A percentile compares a stretch with the other conserved stretches of the same genome.
Evolutionary conservation across 345 rosid genomes (phyloP).

Genomic region (Boechera divaricarpa): DNA sequence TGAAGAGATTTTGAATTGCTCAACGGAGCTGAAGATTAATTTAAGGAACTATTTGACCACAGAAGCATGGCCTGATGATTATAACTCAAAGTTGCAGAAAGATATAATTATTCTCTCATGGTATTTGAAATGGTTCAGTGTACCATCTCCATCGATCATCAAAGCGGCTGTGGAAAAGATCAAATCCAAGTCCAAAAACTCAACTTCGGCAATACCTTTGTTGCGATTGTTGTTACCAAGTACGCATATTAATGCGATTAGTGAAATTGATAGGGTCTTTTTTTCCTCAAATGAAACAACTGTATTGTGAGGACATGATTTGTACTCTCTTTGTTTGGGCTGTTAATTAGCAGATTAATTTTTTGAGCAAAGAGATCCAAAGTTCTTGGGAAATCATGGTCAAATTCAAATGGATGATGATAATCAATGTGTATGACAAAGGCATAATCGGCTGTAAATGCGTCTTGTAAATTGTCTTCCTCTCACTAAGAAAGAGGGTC

Average conservation of each 20-base stretch:
- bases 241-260: conserved; percentile 59
- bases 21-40: conserved; percentile 49
- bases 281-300: conserved; percentile 35
- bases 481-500: too few species aligned
- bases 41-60: conserved; percentile 56
- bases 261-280: conserved; percentile 58
- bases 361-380: neutral
- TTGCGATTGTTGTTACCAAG: conserved; percentile 71
- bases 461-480: too few species aligned
- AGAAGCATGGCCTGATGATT: conserved; percentile 67
- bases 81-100: conserved; percentile 41
- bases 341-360: neutral
- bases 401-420: neutral
- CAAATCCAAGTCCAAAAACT: conserved; percentile 50
- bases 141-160: conserved; percentile 66
- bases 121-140: conserved; percentile 81
- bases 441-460: neutral
- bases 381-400: neutral
- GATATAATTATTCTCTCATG: conserved; percentile 63
- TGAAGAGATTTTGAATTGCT: conserved; percentile 63
- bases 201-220: conserved; percentile 62
- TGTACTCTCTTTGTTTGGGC: neutral
- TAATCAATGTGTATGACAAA: neutral
- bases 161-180: conserved; percentile 55
- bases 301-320: conserved; percentile 20